These are phyloP conservation scores for Trypanosoma platydactyli DNA, from an alignment of 208 protist genomes.

Conservation along the genomic window DNA sequence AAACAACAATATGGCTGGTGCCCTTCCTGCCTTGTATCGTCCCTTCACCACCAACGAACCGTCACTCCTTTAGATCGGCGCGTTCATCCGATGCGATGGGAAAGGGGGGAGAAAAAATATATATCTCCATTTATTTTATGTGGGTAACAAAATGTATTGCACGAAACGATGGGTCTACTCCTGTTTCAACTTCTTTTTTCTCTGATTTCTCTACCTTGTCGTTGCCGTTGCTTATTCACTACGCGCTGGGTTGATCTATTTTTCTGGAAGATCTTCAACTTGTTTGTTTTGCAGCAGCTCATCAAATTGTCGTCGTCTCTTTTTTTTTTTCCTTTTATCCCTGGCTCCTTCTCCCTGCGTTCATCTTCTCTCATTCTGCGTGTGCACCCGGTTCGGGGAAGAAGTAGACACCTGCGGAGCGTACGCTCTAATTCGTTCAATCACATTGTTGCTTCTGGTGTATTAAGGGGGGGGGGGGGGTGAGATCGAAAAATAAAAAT, in stretches of 20 bases:
- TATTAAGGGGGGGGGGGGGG: too few species aligned
- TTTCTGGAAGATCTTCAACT: neutral
- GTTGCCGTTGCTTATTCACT: neutral
- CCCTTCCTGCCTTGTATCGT: conserved; percentile 52
- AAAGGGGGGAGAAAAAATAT: neutral
- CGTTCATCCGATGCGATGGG: neutral
- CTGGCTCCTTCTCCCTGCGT: too few species aligned
- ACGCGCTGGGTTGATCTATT: neutral
- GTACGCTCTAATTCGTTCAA: too few species aligned
- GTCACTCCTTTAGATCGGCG: conserved; percentile 25
- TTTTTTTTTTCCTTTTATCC: neutral
- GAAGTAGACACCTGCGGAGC: too few species aligned
- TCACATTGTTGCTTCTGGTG: neutral
- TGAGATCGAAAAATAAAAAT: neutral
- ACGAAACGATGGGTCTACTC: too few species aligned
- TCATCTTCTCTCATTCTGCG: too few species aligned
- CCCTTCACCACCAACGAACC: conserved; percentile 77
- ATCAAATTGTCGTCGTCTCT: neutral
- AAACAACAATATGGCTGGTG: neutral
- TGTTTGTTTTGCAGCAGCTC: neutral
- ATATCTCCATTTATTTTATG: neutral
- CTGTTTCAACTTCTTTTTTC: neutral
- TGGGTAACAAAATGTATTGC: too few species aligned
- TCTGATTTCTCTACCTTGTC: neutral
- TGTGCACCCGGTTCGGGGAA: too few species aligned